These are phyloP conservation scores for Fomitopsis schrenkii DNA, from an alignment of 1,284 basidiomycete genomes.

Conservation along the genomic window DNA sequence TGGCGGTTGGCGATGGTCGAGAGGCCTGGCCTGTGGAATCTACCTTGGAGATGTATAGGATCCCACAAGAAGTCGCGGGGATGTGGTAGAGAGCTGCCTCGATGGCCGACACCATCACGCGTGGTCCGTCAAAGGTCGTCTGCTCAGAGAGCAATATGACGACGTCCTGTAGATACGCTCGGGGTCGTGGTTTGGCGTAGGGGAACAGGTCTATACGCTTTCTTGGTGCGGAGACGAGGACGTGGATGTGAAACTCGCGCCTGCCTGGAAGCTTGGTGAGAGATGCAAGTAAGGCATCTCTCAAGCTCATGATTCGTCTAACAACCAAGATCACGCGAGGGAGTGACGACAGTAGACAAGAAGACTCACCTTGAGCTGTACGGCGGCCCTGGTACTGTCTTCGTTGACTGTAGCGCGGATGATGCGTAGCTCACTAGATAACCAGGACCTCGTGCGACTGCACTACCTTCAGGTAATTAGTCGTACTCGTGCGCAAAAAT, in stretches of 20 bases:
- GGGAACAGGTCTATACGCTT: constrained; percentile 72
- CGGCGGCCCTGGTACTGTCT: too few relatives aligned
- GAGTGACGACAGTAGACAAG: neutral
- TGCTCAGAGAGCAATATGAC: constrained; percentile 72
- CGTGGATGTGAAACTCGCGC: constrained; percentile 70
- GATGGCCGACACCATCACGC: constrained; percentile 73
- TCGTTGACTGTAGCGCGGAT: too few relatives aligned
- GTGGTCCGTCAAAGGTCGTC: constrained; percentile 37
- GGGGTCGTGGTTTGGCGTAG: constrained; percentile 62
- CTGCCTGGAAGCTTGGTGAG: constrained; percentile 59
- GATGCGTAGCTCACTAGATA: too few relatives aligned
- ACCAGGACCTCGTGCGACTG: neutral
- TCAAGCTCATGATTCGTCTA: constrained; percentile 36
- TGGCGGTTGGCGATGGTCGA: constrained; percentile 58
- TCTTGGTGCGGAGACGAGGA: constrained; percentile 69
- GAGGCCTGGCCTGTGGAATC: constrained; percentile 84
- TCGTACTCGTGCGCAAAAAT: too few relatives aligned
- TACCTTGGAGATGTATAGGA: constrained; percentile 92
- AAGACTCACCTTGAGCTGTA: neutral
- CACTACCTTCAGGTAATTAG: neutral
- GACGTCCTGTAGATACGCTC: constrained; percentile 69
- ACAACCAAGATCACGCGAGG: neutral
- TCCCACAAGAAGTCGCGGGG: constrained; percentile 61
- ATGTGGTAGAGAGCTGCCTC: constrained; percentile 81
- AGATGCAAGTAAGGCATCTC: constrained; percentile 59